phyloP scores from a whole-genome alignment of 768 basidiomycete species.

The Hydnomerulius pinastri region DNA sequence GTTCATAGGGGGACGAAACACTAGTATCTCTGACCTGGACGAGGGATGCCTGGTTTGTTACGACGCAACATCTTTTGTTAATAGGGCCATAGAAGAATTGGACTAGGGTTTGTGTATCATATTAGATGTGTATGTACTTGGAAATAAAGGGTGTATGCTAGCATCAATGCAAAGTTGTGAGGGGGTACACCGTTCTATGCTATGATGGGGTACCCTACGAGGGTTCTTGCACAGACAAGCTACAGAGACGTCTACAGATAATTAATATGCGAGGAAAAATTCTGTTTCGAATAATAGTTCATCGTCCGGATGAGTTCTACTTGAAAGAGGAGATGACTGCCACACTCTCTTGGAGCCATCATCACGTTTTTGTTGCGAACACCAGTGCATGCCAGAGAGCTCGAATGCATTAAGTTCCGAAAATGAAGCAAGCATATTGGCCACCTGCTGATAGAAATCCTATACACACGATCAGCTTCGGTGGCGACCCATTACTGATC shows the following conservation, averaged over 20 bases:
- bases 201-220: neutral
- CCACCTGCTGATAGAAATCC: slow-evolving; percentile 65
- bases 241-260: slow-evolving; percentile 15
- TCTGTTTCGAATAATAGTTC: slow-evolving; percentile 33
- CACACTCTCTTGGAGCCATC: slow-evolving; percentile 48
- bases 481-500: slow-evolving; percentile 12
- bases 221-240: slow-evolving; percentile 9
- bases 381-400: slow-evolving; percentile 77
- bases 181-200: slow-evolving; percentile 1
- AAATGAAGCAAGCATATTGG: slow-evolving; percentile 57
- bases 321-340: slow-evolving; percentile 51
- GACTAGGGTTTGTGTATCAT: slow-evolving; percentile 17
- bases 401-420: slow-evolving; percentile 67
- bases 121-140: slow-evolving; percentile 18
- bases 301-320: slow-evolving; percentile 29
- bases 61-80: slow-evolving; percentile 50
- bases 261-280: slow-evolving; percentile 31
- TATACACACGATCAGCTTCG: slow-evolving; percentile 32
- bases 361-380: slow-evolving; percentile 49
- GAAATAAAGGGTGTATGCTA: slow-evolving; percentile 18
- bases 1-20: slow-evolving; percentile 46
- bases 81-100: slow-evolving; percentile 46
- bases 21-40: slow-evolving; percentile 33
- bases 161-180: neutral
- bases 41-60: slow-evolving; percentile 46